Base-by-base conservation (phyloP, 331 rosid genomes). In the Malus hybrid region DNA sequence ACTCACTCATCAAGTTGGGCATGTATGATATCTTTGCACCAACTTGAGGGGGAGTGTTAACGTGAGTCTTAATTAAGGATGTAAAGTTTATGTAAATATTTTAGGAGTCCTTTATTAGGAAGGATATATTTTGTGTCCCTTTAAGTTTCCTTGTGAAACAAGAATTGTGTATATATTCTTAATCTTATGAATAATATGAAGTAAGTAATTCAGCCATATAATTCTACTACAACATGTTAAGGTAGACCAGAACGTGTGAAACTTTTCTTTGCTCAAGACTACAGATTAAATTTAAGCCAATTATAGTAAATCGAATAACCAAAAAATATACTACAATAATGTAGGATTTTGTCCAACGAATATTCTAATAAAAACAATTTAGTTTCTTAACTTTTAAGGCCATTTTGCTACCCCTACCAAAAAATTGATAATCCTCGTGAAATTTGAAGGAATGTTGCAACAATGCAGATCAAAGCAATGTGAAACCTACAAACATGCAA, bases 401-500 rank as follows among this genome's bases (percentile, higher is more conserved):
- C 48, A 10, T 9, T 42, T 42, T 42, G 48, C 0, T 42, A 3
- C 14, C 48, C 32, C 27, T 11, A 59, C 6, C 14, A 22, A 59
- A 59, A 24, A 59, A 9, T 8, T 10, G 65, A 24, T 24, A 14
- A 59, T 65, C 60, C 32, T 67, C 44, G 24, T n/a, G 39, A 60
- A 15, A 39, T 24, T 3, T 60, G 68, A 32, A 9, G 76, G 85
- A 85, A 31, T 76, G 86, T 20, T 66, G 76, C 28, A 72, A 74
- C 71, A 66, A 80, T 71, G 75, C 73, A 79, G 79, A 83, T 74
- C 39, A 71, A 29, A 33, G 78, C 82, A 75, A 77, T 46, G 54
- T 81, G 76, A 54, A 73, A 79, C 92, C 96, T 87, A 18, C 77
- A 9, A 46, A 73, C 8, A 60, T 65, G 8, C 36, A 75, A 74